phyloP scores from a whole-genome alignment of 2,329 filamentous ascomycete genomes.

The Epichloe scottii region DNA sequence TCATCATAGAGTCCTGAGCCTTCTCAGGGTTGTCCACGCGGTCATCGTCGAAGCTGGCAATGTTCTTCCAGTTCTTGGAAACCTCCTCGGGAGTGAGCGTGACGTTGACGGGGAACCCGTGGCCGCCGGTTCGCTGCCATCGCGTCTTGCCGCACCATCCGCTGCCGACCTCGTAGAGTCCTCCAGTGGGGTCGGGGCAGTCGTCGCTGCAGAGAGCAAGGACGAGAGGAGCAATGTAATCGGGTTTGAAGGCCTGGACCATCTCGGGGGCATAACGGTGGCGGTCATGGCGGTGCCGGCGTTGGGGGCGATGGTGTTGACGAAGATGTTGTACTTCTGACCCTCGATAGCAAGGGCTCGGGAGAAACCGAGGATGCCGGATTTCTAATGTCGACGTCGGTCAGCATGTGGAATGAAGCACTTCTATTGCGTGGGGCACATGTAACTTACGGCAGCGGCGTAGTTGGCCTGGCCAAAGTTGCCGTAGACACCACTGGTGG shows the following conservation, averaged over 20 bases:
- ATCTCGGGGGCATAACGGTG: constrained; percentile 94
- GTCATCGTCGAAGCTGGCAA: constrained; percentile 77
- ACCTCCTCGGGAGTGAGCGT: constrained; percentile 77
- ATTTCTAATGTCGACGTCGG: constrained; percentile 44
- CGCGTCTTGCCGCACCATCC: constrained; percentile 87
- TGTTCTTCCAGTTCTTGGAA: constrained; percentile 59
- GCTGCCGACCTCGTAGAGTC: constrained; percentile 86
- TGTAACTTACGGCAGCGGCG: constrained; percentile 59
- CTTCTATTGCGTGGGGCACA: too few species aligned
- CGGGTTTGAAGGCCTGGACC: constrained; percentile 97
- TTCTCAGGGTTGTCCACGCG: constrained; percentile 78
- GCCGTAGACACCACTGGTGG: constrained; percentile 93
- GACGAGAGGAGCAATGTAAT: constrained; percentile 91
- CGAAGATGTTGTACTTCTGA: constrained; percentile 92
- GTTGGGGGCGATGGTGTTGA: constrained; percentile 97
- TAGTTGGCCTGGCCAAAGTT: constrained; percentile 99
- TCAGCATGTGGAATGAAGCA: neutral
- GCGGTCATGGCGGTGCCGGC: constrained; percentile 92
- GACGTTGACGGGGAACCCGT: constrained; percentile 82
- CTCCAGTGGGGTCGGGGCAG: constrained; percentile 72
- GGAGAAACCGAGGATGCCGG: constrained; percentile 89
- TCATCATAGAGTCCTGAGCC: constrained; percentile 62
- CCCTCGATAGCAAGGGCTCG: constrained; percentile 87
- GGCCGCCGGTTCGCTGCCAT: constrained; percentile 85
- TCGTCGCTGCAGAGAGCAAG: constrained; percentile 76